Evolutionary conservation across 1,284 basidiomycete genomes (phyloP).

Genomic region (Pseudozyma pruni): DNA sequence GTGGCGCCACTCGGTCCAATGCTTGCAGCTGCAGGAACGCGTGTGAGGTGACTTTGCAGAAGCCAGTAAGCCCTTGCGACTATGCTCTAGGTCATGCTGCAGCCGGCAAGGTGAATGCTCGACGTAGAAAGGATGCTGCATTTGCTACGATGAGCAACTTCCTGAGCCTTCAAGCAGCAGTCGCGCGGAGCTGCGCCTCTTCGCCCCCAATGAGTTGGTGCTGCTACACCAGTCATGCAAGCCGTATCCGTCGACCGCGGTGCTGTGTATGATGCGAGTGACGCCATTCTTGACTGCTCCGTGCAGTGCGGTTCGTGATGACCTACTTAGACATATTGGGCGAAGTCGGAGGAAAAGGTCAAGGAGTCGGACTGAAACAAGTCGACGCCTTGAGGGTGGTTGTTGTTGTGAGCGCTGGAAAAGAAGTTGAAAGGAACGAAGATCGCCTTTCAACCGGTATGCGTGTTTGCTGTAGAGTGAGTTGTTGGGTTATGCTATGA

Average conservation of each 20-base stretch:
- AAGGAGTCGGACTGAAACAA: conserved; percentile 55
- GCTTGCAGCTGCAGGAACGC: neutral
- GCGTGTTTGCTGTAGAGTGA: conserved; percentile 1
- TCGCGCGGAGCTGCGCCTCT: too few species aligned
- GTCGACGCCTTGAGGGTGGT: conserved; percentile 52
- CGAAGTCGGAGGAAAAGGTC: conserved; percentile 23
- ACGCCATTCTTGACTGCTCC: neutral
- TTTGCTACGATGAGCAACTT: too few species aligned
- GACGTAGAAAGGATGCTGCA: too few species aligned
- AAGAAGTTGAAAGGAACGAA: conserved; percentile 42
- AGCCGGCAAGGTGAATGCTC: too few species aligned
- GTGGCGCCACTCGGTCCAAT: conserved; percentile 1
- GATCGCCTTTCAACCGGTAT: conserved; percentile 34
- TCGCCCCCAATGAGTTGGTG: too few species aligned
- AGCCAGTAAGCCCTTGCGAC: too few species aligned
- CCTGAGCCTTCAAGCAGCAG: too few species aligned
- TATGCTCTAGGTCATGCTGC: too few species aligned
- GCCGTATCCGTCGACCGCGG: too few species aligned
- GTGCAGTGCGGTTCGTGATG: neutral
- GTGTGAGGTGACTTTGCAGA: neutral
- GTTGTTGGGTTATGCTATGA: conserved; percentile 32
- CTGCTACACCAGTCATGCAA: too few species aligned
- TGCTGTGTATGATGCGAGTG: neutral
- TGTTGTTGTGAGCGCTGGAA: conserved; percentile 27
- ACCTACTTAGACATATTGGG: conserved; percentile 63